Evolutionary conservation across 2,329 filamentous ascomycete species (phyloP), one percentile per base, ranked within the genome.

Genomic region (Colletotrichum spaethianum): DNA sequence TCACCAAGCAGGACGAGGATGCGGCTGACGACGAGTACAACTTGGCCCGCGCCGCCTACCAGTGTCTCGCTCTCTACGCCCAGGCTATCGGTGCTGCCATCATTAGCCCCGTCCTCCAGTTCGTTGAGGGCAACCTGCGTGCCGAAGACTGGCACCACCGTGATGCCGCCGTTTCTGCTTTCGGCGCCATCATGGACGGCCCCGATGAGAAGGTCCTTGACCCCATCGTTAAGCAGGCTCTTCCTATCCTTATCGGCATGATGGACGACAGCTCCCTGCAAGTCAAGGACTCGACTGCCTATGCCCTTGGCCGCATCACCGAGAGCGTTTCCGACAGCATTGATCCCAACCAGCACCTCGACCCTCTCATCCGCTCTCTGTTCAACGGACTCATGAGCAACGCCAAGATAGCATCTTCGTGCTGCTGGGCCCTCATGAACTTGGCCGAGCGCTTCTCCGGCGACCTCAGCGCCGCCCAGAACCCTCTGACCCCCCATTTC

Each of bases 381-480:
- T 99, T 99, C 86, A 91, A 92, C 76, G 96, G 96, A 62, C 89
- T 99, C 72, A 91, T 94, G 72, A 96, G 93, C 85, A 96, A 93
- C 81, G 93, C 95, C 72, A 98, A 97, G 90, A 99, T 99, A 92
- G 96, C 96, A 40, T 92, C 94, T 67, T 99, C 96, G 38, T 98
- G 96, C 91, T 99, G 96, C 86, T 98, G 97, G 96, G 95, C 96
- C 40, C 86, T 99, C 76, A 98, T 99, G 94, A 99, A 98, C 84
- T 86, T 99, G 80, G 96, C 96, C 14, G 96, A 99, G 81, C 93
- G 95, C 73, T 99, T 98, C 81, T 94, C 95, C 38, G 94, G 95
- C 70, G 95, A 98, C 67, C 89, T 92, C 67, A 94, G 94, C 61
- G 93, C 92, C 73, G 78, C 86, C 52, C 87, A 92, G 77, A 99